Evolutionary conservation across 129 eudicot genomes (phyloP).

Genomic region (Flaveria trinervia): DNA sequence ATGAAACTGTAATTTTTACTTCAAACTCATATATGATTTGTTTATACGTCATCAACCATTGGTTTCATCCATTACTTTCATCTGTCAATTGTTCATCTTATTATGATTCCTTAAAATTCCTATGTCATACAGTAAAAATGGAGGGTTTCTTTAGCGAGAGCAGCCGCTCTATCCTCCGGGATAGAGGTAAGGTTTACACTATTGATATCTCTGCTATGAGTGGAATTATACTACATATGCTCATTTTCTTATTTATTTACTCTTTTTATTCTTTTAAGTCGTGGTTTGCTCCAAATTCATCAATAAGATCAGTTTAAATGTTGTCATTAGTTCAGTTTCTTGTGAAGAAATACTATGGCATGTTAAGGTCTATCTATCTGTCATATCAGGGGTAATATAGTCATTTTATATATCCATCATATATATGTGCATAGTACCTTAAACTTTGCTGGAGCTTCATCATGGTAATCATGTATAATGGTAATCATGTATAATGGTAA

Average conservation of each 20-base stretch:
- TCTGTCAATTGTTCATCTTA: conserved; percentile 6
- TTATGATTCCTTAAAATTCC: not conserved
- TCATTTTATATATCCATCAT: not conserved
- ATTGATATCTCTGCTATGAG: too few relatives aligned
- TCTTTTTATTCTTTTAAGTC: too few relatives aligned
- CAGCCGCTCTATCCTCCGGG: too few relatives aligned
- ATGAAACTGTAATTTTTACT: conserved; percentile 33
- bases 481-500: too few relatives aligned
- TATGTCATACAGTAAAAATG: too few relatives aligned
- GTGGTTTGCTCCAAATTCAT: not conserved
- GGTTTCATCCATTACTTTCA: conserved; percentile 9
- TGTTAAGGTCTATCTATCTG: not conserved
- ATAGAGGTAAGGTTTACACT: too few relatives aligned
- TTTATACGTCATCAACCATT: conserved; percentile 33
- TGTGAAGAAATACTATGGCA: not conserved
- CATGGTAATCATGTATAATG: not conserved
- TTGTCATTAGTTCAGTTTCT: not conserved
- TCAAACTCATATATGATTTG: conserved; percentile 33
- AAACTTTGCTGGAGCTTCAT: not conserved
- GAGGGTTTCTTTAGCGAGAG: too few relatives aligned
- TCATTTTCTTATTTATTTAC: too few relatives aligned
- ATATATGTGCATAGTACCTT: conserved; percentile 3
- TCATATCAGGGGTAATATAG: conserved; percentile 21
- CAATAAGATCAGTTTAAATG: not conserved
- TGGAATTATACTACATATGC: not conserved